Base-by-base conservation (phyloP, 2,329 filamentous ascomycete species). In the Monosporascus sp. region DNA sequence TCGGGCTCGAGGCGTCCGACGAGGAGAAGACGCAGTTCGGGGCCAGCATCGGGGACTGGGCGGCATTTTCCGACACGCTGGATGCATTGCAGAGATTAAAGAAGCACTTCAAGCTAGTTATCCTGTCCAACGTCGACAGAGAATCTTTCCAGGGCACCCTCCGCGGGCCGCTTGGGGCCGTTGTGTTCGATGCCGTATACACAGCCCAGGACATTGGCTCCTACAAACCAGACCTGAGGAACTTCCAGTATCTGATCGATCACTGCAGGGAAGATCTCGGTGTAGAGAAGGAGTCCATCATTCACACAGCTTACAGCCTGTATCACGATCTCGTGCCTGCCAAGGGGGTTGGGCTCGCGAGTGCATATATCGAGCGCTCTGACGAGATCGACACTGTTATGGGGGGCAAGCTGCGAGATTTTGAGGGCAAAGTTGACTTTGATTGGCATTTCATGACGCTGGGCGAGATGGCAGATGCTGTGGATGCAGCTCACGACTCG, bases 201-300 rank as follows among this genome's bases (percentile, higher is more conserved):
- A 89, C 86, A 0, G 88, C 87, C 0, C 75, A 90, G 65, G 84
- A 89, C 41, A 80, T 91, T 28, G 86, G 87, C 0, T 79, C 76
- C 15, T 91, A 90, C 65, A 91, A 91, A 70, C 88, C 88, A 0
- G 76, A 84, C 59, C 62, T 73, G 31, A 70, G 72, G 50, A 89
- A 90, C 58, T 91, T 91, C 54, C 75, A 82, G 52, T 83, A 85
- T 63, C 75, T 90, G 75, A 65, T 89, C 5, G 66, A 71, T 11
- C 72, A 79, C 48, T 78, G 82, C 2, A 55, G 78, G 61, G 62
- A 70, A 1, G 74, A 76, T n/a, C 82, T 87, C 60, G 81, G 80
- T 0, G 67, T 86, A 0, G 70, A 74, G 50, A 82, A 80, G 59
- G 70, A 71, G 0, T 50, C 57, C 11, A 74, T 90, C 5, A 63